Conservation (phyloP, 192 early-diverging fungal species). For the Backusella sp. region DNA sequence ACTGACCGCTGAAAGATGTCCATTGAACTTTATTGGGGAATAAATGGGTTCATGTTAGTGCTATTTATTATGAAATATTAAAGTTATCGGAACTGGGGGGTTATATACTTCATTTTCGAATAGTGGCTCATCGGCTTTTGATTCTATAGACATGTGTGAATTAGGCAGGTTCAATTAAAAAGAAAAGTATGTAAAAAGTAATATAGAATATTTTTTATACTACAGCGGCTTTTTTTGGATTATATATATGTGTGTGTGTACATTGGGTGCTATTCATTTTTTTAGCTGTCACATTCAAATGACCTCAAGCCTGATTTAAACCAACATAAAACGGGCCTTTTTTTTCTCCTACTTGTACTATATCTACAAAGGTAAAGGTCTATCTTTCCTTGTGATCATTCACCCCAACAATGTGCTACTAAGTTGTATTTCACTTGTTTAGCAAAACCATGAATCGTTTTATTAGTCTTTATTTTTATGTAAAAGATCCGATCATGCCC, state of each 20-base stretch:
- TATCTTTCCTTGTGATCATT: not conserved
- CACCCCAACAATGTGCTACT: not conserved
- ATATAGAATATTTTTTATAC: not conserved
- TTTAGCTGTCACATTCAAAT: not conserved
- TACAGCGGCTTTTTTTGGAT: not conserved
- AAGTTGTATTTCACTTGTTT: not conserved
- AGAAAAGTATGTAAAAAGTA: not conserved
- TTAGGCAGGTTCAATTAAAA: not conserved
- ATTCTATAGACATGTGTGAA: slow-evolving; percentile 9
- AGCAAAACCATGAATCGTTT: no score
- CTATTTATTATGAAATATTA: not conserved
- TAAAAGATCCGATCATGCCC: not conserved
- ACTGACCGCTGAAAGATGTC: not conserved
- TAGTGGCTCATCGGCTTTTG: not conserved
- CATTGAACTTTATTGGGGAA: not conserved
- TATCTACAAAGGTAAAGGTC: not conserved
- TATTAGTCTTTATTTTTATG: not conserved
- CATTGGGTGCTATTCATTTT: not conserved
- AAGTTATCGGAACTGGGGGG: not conserved
- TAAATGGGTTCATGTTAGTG: not conserved
- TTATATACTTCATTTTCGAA: slow-evolving; percentile 15
- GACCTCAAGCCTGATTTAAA: not conserved
- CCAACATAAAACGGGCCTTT: not conserved
- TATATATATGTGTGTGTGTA: not conserved
- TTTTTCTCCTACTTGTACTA: not conserved